Evolutionary conservation across 179 eudicot genomes (phyloP), one percentile per base, ranked within the genome.

Genomic region (Nepenthes alata): DNA sequence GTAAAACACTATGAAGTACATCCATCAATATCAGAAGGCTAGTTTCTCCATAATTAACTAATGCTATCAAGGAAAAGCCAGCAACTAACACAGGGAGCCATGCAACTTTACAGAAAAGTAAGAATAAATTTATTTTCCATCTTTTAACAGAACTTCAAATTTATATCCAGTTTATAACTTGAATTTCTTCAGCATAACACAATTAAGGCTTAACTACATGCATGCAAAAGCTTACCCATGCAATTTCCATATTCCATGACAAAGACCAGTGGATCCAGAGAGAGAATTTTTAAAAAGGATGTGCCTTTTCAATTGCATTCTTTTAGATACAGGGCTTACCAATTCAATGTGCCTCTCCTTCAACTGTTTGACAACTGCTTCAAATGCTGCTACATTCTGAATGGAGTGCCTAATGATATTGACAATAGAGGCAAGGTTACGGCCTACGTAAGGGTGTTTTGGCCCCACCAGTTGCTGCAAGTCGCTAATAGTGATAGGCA

Each of bases 361-460:
- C 53, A 94, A 71, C 38, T 78, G 80, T 73, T 78, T 76, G 57
- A 77, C 87, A 60, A 80, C 81, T 61, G 81, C 79, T 79, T 94
- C 96, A 74, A 85, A 93, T 47, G 75, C 73, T n/a, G 83, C 81
- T 63, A 97, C 83, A 74, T 87, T 91, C 66, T 77, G 81, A 67
- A 87, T 76, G 2, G 97, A 81, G 68, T 75, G 84, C 76, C 79
- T 79, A 64, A 94, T 83, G 64, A 94, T 78, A 74, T 79, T 78
- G 60, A 94, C 83, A 52, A 94, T 83, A 61, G 94, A 58, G 76
- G 83, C 72, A 59, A 90, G 94, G 72, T 86, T 85, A 50, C 87
- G 90, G 74, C 90, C 99, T 48, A 94, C 74, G 69, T 82, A 84
- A 49, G 95, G 90, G 66, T 79, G 88, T 77, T 83, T 90, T 11